Evolutionary conservation across 805 yeast genomes (phyloP).

Genomic region (Lipomyces mesembrius): DNA sequence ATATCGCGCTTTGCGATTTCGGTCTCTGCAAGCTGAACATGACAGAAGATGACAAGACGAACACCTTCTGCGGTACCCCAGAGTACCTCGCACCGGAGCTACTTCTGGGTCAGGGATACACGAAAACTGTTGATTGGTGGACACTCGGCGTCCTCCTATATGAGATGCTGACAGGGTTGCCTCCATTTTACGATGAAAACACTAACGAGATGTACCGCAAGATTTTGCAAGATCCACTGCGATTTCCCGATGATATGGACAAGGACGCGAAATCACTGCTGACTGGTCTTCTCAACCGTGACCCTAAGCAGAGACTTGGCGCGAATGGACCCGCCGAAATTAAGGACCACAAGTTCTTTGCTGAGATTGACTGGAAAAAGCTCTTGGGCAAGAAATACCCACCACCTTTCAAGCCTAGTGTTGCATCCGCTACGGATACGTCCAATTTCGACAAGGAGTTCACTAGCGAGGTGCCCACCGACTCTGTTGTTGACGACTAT

Average conservation of each 20-base stretch:
- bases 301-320: slow-evolving; percentile 80
- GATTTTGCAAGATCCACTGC: slow-evolving; percentile 84
- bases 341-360: slow-evolving; percentile 79
- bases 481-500: slow-evolving; percentile 85
- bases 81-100: slow-evolving; percentile 97
- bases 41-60: slow-evolving; percentile 58
- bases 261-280: slow-evolving; percentile 82
- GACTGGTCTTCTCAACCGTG: slow-evolving; percentile 75
- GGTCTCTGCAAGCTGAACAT: slow-evolving; percentile 95
- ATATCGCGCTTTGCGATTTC: slow-evolving; percentile 95
- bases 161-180: slow-evolving; percentile 96
- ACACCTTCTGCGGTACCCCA: slow-evolving; percentile 97
- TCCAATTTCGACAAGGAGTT: slow-evolving; percentile 92
- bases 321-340: slow-evolving; percentile 82
- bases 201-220: slow-evolving; percentile 91
- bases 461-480: slow-evolving; percentile 90
- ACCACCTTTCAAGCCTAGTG: slow-evolving; percentile 95
- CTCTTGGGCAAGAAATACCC: slow-evolving; percentile 82
- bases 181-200: slow-evolving; percentile 96
- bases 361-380: slow-evolving; percentile 85
- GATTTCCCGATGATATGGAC: slow-evolving; percentile 87
- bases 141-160: slow-evolving; percentile 90
- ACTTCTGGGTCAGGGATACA: slow-evolving; percentile 88
- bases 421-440: slow-evolving; percentile 72
- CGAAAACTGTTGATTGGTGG: slow-evolving; percentile 98